Conservation (phyloP, 192 early-diverging fungal genomes). For the Linnemannia exigua region DNA sequence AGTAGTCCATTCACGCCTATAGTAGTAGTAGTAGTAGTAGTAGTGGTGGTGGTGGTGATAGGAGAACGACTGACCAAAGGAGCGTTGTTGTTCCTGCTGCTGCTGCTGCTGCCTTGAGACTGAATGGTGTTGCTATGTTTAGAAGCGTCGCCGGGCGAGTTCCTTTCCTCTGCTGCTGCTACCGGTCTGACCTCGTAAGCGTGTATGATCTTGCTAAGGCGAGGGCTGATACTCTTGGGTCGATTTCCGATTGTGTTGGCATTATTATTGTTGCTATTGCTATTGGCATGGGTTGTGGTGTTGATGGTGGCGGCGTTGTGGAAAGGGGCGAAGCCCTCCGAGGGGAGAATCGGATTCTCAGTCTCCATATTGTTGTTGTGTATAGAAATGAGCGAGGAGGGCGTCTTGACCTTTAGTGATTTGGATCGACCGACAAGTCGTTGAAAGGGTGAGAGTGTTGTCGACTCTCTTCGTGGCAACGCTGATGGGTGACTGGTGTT, state of each 20-base stretch:
- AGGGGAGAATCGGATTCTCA: constrained; percentile 6
- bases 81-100: not conserved
- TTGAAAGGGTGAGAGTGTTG: constrained; percentile 32
- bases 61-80: not conserved
- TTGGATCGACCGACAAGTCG: constrained; percentile 50
- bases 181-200: not conserved
- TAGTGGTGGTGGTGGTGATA: no score
- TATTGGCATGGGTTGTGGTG: not conserved
- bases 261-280: not conserved
- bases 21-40: not conserved
- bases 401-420: constrained; percentile 42
- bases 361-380: not conserved
- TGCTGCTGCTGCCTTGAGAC: constrained; percentile 13
- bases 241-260: not conserved
- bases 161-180: not conserved
- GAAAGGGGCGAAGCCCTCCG: constrained; percentile 34
- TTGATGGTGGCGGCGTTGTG: constrained; percentile 5
- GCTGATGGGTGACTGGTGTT: constrained; percentile 38
- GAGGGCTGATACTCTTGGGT: constrained; percentile 1
- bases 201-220: constrained; percentile 13
- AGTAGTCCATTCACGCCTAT: not conserved
- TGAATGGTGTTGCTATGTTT: constrained; percentile 30
- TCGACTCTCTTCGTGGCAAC: constrained; percentile 6
- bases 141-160: not conserved
- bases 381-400: constrained; percentile 1